Base-by-base conservation (phyloP, 2,329 filamentous ascomycete species). In the Fusarium avenaceum region DNA sequence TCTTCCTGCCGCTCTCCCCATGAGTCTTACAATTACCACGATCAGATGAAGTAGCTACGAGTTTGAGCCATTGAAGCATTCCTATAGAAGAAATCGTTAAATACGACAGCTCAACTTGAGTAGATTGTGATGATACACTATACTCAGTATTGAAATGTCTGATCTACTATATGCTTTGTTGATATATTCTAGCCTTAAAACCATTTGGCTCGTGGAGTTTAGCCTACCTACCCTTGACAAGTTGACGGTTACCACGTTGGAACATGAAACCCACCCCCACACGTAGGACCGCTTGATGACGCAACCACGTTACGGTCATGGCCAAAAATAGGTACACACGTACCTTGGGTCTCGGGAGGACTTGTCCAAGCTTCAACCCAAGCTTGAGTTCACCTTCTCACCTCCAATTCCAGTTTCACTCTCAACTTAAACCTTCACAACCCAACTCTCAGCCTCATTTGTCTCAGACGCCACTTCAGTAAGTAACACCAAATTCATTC, bases 201-300 rank as follows among this genome's bases (percentile, higher is more conserved):
- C 26, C 3, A 7, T 26, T 35, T 35, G 33, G 33, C 33, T 17
- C 33, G 17, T 35, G 15, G 15, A n/a, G 14, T 17, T 8, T 8
- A 11, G 14, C 14, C 14, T 35, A 35, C 14, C 14, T 35, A 35
- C 33, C 33, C 33, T 22, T 30, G 43, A 57, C 56, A 62, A 44
- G 52, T 66, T 50, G 47, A 57, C 51, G 54, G 55, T 53, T 51
- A 60, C 39, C 55, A 43, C 50, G 44, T 58, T 44, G 42, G 61
- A 52, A 46, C 48, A 33, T 47, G 22, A 65, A 69, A 55, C 46
- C 62, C 65, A 66, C 49, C 66, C 61, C 66, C 66, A 69, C 66
- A 69, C 49, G 50, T 40, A 15, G 17, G 9, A 15, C 19, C 28
- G 17, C 17, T 43, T 51, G 35, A 64, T 69, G 65, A 69, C 65